Conservation (phyloP, 177 flowering plant species). For the Vitis hybrid region DNA sequence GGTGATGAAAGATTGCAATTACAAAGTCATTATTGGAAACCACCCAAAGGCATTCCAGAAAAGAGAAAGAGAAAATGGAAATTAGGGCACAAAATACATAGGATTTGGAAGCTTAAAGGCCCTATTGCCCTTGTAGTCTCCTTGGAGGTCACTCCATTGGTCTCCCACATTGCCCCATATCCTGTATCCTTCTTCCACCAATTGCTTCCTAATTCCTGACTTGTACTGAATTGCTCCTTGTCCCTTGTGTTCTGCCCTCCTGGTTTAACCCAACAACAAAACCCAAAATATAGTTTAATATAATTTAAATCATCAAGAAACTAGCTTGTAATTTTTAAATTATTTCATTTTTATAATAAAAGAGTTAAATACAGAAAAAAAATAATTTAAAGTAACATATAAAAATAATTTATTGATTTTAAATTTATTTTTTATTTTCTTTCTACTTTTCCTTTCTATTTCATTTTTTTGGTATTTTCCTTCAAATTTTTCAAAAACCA, state of each 20-base stretch:
- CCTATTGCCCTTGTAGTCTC: slow-evolving; percentile 62
- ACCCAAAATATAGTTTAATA: too few relatives aligned
- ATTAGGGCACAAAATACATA: slow-evolving; percentile 64
- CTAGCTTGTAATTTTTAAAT: too few relatives aligned
- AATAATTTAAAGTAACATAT: fast-evolving
- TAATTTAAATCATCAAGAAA: too few relatives aligned
- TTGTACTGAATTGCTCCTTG: slow-evolving; percentile 56
- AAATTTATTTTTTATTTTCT: too few relatives aligned
- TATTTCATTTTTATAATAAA: too few relatives aligned
- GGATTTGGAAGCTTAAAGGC: slow-evolving; percentile 90
- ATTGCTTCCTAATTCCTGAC: slow-evolving; percentile 47
- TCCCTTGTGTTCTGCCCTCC: slow-evolving; percentile 45
- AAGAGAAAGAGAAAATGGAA: not conserved
- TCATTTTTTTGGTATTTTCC: too few relatives aligned
- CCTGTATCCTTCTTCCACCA: slow-evolving; percentile 64
- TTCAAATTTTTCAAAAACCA: too few relatives aligned
- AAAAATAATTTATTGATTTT: too few relatives aligned
- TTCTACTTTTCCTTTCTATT: too few relatives aligned
- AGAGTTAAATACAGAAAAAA: too few relatives aligned
- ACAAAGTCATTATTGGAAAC: not conserved
- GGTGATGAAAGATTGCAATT: too few relatives aligned
- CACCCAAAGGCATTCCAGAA: too few relatives aligned
- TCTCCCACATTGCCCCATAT: slow-evolving; percentile 89
- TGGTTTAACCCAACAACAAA: slow-evolving; percentile 7
- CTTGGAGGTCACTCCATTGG: slow-evolving; percentile 86